Evolutionary conservation across 805 yeast genomes (phyloP).

Genomic region (Priceomyces haplophilus): DNA sequence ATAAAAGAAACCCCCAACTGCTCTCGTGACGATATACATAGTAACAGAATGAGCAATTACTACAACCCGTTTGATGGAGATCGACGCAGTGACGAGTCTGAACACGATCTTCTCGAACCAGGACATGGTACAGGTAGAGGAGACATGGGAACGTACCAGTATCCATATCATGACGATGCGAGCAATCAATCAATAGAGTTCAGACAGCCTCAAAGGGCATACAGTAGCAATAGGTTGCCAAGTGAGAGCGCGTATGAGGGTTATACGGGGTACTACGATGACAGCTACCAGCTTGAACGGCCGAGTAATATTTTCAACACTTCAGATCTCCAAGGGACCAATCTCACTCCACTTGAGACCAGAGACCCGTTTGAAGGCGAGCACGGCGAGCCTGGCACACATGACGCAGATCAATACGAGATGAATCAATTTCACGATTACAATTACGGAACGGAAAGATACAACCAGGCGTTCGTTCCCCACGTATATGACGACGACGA

Average conservation of each 20-base stretch:
- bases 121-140: background rate
- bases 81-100: conserved; percentile 6
- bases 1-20: background rate
- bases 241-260: conserved; percentile 19
- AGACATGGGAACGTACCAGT: conserved; percentile 1
- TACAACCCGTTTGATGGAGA: conserved; percentile 1
- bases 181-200: conserved; percentile 23
- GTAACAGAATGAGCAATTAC: conserved; percentile 5
- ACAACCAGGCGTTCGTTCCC: conserved; percentile 42
- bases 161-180: conserved; percentile 3
- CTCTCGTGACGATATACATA: background rate
- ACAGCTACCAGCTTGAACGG: conserved; percentile 16
- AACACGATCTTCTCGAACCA: conserved; percentile 2
- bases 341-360: conserved; percentile 15
- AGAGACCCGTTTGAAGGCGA: conserved; percentile 14
- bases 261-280: conserved; percentile 20
- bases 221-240: conserved; percentile 7
- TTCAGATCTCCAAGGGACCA: conserved; percentile 14
- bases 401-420: conserved; percentile 14
- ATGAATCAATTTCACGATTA: conserved; percentile 22
- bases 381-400: background rate
- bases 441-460: conserved; percentile 14
- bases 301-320: conserved; percentile 29
- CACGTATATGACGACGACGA: conserved; percentile 42
- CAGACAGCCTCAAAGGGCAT: conserved; percentile 27